A percentile compares a stretch with the other conserved stretches of the same genome.
phyloP scores from a whole-genome alignment of 805 yeast genomes.

The Candida piceae region DNA sequence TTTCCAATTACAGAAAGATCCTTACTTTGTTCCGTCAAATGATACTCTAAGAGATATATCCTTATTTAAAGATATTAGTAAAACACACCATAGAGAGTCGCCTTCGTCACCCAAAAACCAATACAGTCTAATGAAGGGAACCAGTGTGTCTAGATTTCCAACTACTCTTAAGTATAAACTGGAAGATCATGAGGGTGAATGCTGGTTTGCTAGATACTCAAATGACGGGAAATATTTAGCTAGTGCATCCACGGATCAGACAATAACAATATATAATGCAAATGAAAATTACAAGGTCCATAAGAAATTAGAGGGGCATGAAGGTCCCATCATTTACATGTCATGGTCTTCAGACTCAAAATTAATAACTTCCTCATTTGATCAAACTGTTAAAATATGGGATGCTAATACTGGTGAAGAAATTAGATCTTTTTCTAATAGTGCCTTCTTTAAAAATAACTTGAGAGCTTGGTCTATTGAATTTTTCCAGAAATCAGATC shows the following conservation, averaged over 20 bases:
- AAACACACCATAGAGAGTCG: too few species aligned
- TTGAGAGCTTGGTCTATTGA: constrained; percentile 53
- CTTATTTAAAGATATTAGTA: constrained; percentile 13
- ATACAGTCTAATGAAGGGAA: constrained; percentile 7
- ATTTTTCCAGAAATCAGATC: constrained; percentile 45
- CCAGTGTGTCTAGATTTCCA: constrained; percentile 40
- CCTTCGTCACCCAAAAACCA: too few species aligned
- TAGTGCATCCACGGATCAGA: constrained; percentile 68
- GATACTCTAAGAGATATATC: constrained; percentile 12
- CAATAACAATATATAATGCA: constrained; percentile 62
- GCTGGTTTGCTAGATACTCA: constrained; percentile 79
- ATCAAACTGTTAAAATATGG: constrained; percentile 68
- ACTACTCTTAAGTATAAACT: constrained; percentile 41
- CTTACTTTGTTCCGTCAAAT: constrained; percentile 20
- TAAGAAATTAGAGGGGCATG: constrained; percentile 39
- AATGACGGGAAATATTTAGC: constrained; percentile 72
- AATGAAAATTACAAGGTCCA: constrained; percentile 36
- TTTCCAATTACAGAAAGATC: constrained; percentile 34
- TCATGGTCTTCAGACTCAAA: constrained; percentile 70
- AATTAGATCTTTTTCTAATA: constrained; percentile 16
- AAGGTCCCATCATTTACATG: constrained; percentile 55
- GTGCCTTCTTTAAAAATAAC: constrained; percentile 16
- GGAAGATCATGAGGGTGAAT: constrained; percentile 60
- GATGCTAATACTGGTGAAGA: constrained; percentile 38
- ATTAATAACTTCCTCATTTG: constrained; percentile 68